Percentiles rank a stretch among this genome's conserved stretches.
Conservation (phyloP, 371 early-diverging fungal genomes). For the Mortierella sp. region DNA sequence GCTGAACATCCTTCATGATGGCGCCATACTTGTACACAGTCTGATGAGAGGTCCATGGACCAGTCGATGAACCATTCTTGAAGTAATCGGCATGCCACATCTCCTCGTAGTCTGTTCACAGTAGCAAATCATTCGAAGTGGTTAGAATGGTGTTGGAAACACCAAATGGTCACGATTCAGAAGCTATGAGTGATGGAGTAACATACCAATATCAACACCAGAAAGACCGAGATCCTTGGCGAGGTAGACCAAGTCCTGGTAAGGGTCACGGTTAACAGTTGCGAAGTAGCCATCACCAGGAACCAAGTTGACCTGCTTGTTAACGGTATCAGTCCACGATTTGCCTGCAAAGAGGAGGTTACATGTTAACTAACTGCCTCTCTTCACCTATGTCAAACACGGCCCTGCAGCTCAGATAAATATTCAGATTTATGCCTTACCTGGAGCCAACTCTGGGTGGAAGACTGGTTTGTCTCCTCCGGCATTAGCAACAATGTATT, state of each 20-base stretch:
- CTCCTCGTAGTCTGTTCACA: conserved; percentile 47
- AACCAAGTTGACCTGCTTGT: conserved; percentile 26
- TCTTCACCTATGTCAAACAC: too few relatives aligned
- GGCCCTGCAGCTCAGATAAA: too few relatives aligned
- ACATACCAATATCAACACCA: conserved; percentile 53
- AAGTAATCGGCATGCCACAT: conserved; percentile 57
- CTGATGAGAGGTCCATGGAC: conserved; percentile 51
- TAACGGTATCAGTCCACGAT: conserved; percentile 41
- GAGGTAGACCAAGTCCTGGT: conserved; percentile 55
- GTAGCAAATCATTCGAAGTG: not conserved
- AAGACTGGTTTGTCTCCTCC: conserved; percentile 37
- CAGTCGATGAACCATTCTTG: conserved; percentile 40
- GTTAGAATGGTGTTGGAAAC: not conserved
- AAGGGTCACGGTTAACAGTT: conserved; percentile 52
- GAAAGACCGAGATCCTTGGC: conserved; percentile 55
- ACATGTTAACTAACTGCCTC: too few relatives aligned
- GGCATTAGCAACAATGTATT: conserved; percentile 32
- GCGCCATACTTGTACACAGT: conserved; percentile 56
- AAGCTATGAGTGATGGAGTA: not conserved
- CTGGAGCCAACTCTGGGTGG: conserved; percentile 54
- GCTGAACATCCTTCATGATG: conserved; percentile 51
- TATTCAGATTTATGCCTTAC: not conserved
- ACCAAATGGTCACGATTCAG: not conserved
- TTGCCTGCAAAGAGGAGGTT: not conserved
- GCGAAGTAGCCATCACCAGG: conserved; percentile 44